Evolutionary conservation across 805 yeast genomes (phyloP).

Genomic region (Yarrowia keelungensis): DNA sequence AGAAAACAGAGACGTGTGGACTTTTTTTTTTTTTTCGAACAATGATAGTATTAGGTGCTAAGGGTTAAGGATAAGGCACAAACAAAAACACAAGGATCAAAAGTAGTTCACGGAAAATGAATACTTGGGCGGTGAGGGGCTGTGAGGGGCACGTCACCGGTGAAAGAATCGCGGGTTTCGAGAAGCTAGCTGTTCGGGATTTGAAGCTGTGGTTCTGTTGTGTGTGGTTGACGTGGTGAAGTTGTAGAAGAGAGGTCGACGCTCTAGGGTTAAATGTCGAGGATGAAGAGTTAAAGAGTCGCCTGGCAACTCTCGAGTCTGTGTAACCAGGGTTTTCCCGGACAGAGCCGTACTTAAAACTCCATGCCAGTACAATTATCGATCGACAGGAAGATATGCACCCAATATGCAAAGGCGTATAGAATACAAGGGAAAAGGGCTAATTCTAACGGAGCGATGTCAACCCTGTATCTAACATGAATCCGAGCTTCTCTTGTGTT

Average conservation of each 20-base stretch:
- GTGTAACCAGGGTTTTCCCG: conserved; percentile 6
- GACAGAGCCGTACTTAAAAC: conserved; percentile 36
- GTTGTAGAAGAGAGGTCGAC: no score
- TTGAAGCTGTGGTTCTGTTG: no score
- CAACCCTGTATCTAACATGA: conserved; percentile 29
- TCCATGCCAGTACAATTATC: conserved; percentile 1
- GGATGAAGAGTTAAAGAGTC: conserved; percentile 2
- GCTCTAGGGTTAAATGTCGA: background rate
- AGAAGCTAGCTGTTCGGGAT: no score
- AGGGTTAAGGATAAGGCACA: conserved; percentile 10
- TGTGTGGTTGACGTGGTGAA: no score
- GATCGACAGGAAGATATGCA: conserved; percentile 36
- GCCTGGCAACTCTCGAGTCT: background rate
- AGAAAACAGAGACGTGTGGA: background rate
- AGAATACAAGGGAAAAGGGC: conserved; percentile 30
- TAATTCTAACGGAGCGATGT: conserved; percentile 15
- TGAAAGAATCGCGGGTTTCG: no score
- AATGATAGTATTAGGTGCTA: conserved; percentile 31
- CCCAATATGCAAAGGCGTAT: conserved; percentile 31
- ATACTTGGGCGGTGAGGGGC: no score
- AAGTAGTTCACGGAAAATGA: no score
- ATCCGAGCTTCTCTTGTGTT: background rate
- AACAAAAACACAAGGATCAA: no score
- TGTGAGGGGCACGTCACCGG: no score
- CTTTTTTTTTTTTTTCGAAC: background rate